Evolutionary conservation across 768 basidiomycete species (phyloP).

Genomic region (Russula compacta): DNA sequence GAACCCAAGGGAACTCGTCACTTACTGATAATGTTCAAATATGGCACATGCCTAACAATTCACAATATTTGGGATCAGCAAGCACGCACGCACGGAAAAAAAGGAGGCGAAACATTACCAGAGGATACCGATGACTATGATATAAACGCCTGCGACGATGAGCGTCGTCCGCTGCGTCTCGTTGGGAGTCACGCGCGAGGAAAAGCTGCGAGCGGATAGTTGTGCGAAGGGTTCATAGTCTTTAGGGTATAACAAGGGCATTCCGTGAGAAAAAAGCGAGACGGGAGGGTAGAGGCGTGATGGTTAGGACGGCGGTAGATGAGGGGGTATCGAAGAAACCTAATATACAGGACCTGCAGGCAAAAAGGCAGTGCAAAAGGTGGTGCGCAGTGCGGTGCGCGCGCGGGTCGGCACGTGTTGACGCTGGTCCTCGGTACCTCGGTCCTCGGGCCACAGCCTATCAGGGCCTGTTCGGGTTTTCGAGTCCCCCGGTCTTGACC

Average conservation of each 20-base stretch:
- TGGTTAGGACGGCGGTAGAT: neutral
- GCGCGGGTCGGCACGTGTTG: neutral
- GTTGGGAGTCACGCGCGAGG: slow-evolving; percentile 45
- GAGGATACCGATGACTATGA: slow-evolving; percentile 66
- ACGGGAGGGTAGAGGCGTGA: neutral
- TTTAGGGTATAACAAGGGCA: slow-evolving; percentile 11
- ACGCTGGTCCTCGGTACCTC: neutral
- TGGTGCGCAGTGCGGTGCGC: neutral
- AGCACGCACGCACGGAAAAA: neutral
- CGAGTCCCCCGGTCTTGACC: no score
- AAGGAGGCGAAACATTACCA: slow-evolving; percentile 42
- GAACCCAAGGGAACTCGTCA: slow-evolving; percentile 13
- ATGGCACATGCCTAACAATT: slow-evolving; percentile 60
- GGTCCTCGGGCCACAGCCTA: neutral
- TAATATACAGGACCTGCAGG: neutral
- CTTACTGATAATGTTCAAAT: slow-evolving; percentile 65
- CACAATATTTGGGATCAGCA: neutral
- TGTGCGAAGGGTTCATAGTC: neutral
- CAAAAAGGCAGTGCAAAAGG: neutral
- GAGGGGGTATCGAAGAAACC: neutral
- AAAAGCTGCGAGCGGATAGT: slow-evolving; percentile 23
- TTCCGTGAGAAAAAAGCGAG: slow-evolving; percentile 3
- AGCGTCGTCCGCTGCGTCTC: slow-evolving; percentile 66
- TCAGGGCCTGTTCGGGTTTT: no score
- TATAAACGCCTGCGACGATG: slow-evolving; percentile 71